Percentiles rank a stretch among this genome's conserved stretches.
Evolutionary conservation across 2,329 filamentous ascomycete genomes (phyloP).

Genomic region (Fusarium agapanthi): DNA sequence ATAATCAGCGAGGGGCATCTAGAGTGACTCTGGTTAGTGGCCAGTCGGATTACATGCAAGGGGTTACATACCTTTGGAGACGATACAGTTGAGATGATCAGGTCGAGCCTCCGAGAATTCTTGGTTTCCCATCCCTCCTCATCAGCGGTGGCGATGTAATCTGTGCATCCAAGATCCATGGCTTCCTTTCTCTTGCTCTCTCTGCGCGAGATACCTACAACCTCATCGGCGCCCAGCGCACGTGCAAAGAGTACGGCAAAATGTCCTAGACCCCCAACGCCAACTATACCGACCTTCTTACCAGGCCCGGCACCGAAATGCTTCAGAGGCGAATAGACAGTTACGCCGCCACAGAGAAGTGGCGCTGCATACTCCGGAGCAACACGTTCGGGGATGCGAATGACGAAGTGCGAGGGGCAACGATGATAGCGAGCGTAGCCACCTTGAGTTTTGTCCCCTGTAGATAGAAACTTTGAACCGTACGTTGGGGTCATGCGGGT

Average conservation of each 20-base stretch:
- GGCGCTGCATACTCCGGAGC: slow-evolving; percentile 70
- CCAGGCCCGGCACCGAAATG: slow-evolving; percentile 53
- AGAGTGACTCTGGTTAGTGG: neutral
- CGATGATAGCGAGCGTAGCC: slow-evolving; percentile 58
- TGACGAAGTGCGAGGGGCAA: slow-evolving; percentile 50
- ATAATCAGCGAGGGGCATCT: slow-evolving; percentile 36
- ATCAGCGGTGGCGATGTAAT: slow-evolving; percentile 65
- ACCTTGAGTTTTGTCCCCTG: slow-evolving; percentile 64
- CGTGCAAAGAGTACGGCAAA: slow-evolving; percentile 73
- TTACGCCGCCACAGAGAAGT: slow-evolving; percentile 85
- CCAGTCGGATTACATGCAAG: neutral
- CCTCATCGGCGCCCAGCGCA: slow-evolving; percentile 67
- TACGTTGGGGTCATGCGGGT: slow-evolving; percentile 68
- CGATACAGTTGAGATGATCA: slow-evolving; percentile 76
- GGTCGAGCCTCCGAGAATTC: slow-evolving; percentile 69
- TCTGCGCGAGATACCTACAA: slow-evolving; percentile 65
- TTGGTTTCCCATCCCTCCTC: slow-evolving; percentile 59
- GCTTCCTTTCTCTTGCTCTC: slow-evolving; percentile 65
- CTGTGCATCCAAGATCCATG: slow-evolving; percentile 62
- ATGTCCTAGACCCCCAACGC: slow-evolving; percentile 73
- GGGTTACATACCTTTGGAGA: slow-evolving; percentile 48
- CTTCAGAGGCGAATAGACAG: slow-evolving; percentile 79
- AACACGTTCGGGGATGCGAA: slow-evolving; percentile 78
- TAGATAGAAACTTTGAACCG: slow-evolving; percentile 61
- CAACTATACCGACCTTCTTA: slow-evolving; percentile 71